Evolutionary conservation across 371 early-diverging fungal species (phyloP), one percentile per base, ranked within the genome.

Genomic region (Synchytrium microbalum): DNA sequence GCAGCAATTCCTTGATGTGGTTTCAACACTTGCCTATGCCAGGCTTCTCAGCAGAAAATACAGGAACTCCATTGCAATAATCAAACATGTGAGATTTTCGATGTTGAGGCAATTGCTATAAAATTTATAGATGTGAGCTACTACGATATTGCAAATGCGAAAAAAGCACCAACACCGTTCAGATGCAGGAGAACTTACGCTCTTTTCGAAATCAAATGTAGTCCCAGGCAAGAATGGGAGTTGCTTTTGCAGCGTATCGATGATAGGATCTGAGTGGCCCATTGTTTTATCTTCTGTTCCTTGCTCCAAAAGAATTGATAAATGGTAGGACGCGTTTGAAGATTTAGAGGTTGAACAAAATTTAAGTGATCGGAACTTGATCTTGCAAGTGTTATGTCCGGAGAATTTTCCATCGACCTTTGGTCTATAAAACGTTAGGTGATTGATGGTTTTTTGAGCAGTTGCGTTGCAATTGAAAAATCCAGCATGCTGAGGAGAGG

Each of bases 1-100:
- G 28, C 23, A 24, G 13, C 54, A 51, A 51, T 27, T 23, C 3
- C 52, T n/a, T 54, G 55, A 0, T 25, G 26, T 59, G 59, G 13
- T 54, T 28, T 31, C 28, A 63, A 30, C 53, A 23, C 32, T 54
- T 64, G 76, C 81, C 82, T 31, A 82, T 82, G 13, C 82, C 82
- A 1, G 75, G 75, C 1, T 69, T 71, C 52, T 77, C 76, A 16
- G 55, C 69, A 56, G 70, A 66, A 67, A 73, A 74, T 1, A 82
- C 75, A 19, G 79, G 63, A 0, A 78, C 79, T 1, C 72, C 74
- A 59, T 80, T 79, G 67, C 69, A 67, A 69, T 78, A 80, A 58
- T 83, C 83, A 55, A 81, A 80, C 3, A 77, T 76, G 64, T 83
- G 83, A n/a, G 80, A 79, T 67, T 83, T 83, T 53, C 80, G 73